Conservation (phyloP, 768 basidiomycete species). For the Suillus subluteus region DNA sequence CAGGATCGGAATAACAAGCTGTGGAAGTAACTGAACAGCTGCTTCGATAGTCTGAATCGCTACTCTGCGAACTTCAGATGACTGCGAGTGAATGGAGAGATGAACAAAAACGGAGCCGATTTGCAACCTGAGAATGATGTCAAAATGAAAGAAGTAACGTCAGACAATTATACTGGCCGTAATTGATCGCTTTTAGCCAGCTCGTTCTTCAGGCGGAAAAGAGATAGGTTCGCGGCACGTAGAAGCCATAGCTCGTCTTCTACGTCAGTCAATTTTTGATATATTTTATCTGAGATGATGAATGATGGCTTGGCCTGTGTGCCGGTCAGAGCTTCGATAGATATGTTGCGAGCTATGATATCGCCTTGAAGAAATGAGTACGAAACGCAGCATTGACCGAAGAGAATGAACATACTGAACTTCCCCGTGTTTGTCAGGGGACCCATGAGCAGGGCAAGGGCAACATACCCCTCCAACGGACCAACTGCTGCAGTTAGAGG, state of each 20-base stretch:
- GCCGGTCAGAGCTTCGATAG: slow-evolving; percentile 47
- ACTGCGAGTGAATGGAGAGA: slow-evolving; percentile 61
- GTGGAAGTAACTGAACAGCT: slow-evolving; percentile 44
- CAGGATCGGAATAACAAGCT: slow-evolving; percentile 54
- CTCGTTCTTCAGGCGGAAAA: slow-evolving; percentile 51
- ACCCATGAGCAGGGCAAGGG: slow-evolving; percentile 68
- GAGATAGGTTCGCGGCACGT: slow-evolving; percentile 57
- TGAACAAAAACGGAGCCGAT: slow-evolving; percentile 72
- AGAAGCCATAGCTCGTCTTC: slow-evolving; percentile 80
- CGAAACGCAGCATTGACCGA: slow-evolving; percentile 11
- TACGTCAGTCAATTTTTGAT: slow-evolving; percentile 64
- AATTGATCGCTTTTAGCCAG: slow-evolving; percentile 54
- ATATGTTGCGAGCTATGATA: slow-evolving; percentile 49
- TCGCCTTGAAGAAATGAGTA: slow-evolving; percentile 41
- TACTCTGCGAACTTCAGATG: slow-evolving; percentile 55
- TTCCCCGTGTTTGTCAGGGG: slow-evolving; percentile 52
- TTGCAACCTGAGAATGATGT: slow-evolving; percentile 46
- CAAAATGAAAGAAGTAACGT: slow-evolving; percentile 7
- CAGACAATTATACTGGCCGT: slow-evolving; percentile 42
- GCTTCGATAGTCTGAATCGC: slow-evolving; percentile 47
- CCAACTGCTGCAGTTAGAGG: slow-evolving; percentile 62
- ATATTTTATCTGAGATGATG: slow-evolving; percentile 86
- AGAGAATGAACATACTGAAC: slow-evolving; percentile 50
- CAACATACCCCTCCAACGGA: slow-evolving; percentile 85
- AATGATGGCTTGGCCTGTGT: slow-evolving; percentile 78